Conservation (phyloP, 306 rosid species). For the Herpetospermum pedunculosum region DNA sequence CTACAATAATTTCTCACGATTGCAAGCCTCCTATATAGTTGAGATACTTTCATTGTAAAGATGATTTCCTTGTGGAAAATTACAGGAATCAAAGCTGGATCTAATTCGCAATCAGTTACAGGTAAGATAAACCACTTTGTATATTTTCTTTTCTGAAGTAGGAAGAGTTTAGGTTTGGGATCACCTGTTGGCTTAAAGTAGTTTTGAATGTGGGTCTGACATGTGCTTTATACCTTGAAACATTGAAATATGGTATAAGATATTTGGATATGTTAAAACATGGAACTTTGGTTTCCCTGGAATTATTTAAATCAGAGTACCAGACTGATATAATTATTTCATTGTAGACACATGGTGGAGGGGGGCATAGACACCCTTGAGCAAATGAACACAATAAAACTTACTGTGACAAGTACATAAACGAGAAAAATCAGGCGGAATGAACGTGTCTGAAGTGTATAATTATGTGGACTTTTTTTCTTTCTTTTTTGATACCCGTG, state of each 20-base stretch:
- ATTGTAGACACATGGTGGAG: background rate
- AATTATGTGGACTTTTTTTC: background rate
- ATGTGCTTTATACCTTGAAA: background rate
- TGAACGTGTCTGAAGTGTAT: background rate
- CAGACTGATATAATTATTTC: background rate
- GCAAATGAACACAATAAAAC: background rate
- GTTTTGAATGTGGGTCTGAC: background rate
- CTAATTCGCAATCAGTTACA: slow-evolving; percentile 53
- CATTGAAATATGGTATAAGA: background rate
- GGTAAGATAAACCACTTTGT: slow-evolving; percentile 30
- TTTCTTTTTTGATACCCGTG: too few species aligned
- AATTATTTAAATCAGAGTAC: background rate
- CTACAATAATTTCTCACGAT: background rate
- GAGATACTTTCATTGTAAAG: background rate
- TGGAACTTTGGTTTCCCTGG: background rate
- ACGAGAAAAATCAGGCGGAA: background rate
- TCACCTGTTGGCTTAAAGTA: background rate
- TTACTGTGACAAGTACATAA: background rate
- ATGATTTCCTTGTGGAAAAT: background rate
- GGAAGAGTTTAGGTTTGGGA: background rate
- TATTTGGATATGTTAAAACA: background rate
- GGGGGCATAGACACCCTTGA: background rate
- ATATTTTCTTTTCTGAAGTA: background rate
- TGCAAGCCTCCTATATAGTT: background rate
- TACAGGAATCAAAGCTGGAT: slow-evolving; percentile 73